phyloP scores from a whole-genome alignment of 306 rosid species.

The Dryas alaskensis region DNA sequence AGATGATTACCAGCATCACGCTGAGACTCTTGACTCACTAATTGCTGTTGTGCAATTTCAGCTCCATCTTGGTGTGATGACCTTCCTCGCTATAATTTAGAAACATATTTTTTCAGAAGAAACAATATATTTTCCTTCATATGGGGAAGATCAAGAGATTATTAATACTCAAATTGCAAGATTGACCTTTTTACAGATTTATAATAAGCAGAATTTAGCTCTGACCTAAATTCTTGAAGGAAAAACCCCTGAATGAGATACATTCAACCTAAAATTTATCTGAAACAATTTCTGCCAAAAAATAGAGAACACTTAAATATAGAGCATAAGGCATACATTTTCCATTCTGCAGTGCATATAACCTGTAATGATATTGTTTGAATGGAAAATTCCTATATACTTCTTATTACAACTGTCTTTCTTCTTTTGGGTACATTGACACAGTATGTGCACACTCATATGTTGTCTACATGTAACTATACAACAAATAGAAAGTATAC shows the following conservation, averaged over 20 bases:
- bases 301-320: neutral
- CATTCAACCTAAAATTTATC: neutral
- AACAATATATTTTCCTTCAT: constrained; percentile 10
- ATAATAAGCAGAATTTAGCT: neutral
- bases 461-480: neutral
- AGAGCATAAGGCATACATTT: neutral
- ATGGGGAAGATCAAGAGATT: constrained; percentile 3
- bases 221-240: neutral
- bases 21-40: constrained; percentile 22
- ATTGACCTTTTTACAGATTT: neutral
- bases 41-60: constrained; percentile 32
- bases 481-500: constrained; percentile 34
- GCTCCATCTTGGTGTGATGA: constrained; percentile 39
- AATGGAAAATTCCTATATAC: neutral
- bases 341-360: neutral
- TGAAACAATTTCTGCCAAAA: neutral
- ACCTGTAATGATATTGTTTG: neutral
- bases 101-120: constrained; percentile 33
- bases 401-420: neutral
- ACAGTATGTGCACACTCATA: neutral
- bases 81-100: constrained; percentile 35
- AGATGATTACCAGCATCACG: constrained; percentile 23
- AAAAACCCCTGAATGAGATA: neutral
- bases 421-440: neutral
- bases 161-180: neutral